These are phyloP conservation scores for Phallus indusiatus DNA, from an alignment of 768 basidiomycete genomes.

Conservation along the genomic window DNA sequence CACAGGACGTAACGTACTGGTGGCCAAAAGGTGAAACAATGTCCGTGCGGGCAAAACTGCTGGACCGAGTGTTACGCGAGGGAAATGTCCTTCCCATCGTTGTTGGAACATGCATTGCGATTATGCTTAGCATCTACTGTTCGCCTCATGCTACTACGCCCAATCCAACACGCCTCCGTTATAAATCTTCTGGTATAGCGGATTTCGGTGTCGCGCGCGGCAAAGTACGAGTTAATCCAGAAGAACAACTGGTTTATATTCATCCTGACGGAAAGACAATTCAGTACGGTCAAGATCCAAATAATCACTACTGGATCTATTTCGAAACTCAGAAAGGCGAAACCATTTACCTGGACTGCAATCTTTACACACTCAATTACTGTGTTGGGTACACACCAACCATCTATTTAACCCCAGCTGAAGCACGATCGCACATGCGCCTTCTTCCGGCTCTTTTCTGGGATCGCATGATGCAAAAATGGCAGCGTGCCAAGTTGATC, in stretches of 20 bases:
- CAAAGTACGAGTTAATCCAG: constrained; percentile 21
- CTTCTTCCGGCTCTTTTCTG: constrained; percentile 12
- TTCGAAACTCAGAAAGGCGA: constrained; percentile 34
- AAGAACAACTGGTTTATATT: constrained; percentile 29
- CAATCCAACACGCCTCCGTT: constrained; percentile 25
- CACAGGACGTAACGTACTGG: constrained; percentile 20
- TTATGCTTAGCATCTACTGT: constrained; percentile 30
- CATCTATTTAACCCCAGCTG: constrained; percentile 14
- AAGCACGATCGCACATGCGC: not conserved
- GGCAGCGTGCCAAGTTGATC: not conserved
- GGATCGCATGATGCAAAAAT: not conserved
- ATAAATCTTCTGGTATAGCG: constrained; percentile 29
- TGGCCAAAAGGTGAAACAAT: constrained; percentile 23
- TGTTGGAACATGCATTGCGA: constrained; percentile 22
- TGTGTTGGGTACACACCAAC: constrained; percentile 15
- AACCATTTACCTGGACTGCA: constrained; percentile 30
- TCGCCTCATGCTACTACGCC: not conserved
- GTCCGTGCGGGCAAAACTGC: constrained; percentile 21
- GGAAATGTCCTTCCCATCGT: constrained; percentile 25
- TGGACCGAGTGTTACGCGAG: constrained; percentile 20
- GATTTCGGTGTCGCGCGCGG: constrained; percentile 37
- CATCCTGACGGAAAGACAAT: constrained; percentile 11
- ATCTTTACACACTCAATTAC: constrained; percentile 36
- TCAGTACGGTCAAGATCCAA: constrained; percentile 19
- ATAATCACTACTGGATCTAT: constrained; percentile 37